These are phyloP conservation scores for Colletotrichum destructivum DNA, from an alignment of 2,329 filamentous ascomycete species.

Conservation along the genomic window DNA sequence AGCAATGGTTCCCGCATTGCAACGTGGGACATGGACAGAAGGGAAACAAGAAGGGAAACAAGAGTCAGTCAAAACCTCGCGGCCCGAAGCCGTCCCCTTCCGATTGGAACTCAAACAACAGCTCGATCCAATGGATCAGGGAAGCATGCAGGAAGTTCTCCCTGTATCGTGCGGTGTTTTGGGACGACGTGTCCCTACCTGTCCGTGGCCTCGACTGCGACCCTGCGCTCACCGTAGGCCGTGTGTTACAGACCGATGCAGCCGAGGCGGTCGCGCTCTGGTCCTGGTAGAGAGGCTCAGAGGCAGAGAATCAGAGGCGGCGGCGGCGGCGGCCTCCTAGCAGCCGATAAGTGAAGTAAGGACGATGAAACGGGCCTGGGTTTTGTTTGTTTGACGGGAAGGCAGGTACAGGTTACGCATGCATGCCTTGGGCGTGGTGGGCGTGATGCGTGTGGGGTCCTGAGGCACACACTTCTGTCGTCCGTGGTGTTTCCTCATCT, in stretches of 20 bases:
- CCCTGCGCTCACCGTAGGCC: not conserved
- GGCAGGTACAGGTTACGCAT: conserved; percentile 7
- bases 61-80: conserved; percentile 41
- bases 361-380: conserved; percentile 33
- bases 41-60: conserved; percentile 16
- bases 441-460: not conserved
- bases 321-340: not conserved
- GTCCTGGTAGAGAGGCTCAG: not conserved
- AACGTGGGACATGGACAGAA: conserved; percentile 29
- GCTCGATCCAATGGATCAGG: conserved; percentile 35
- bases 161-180: conserved; percentile 26
- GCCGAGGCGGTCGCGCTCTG: not conserved
- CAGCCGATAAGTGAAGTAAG: conserved; percentile 5
- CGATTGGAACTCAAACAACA: conserved; percentile 40
- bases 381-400: conserved; percentile 31
- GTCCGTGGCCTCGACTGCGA: conserved; percentile 7
- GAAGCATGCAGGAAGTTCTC: conserved; percentile 1
- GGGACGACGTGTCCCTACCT: conserved; percentile 29
- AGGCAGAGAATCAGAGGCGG: too few species aligned
- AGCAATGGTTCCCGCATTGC: conserved; percentile 25
- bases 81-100: conserved; percentile 39
- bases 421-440: conserved; percentile 5
- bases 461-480: conserved; percentile 27
- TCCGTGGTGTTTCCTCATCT: conserved; percentile 5
- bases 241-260: not conserved